A percentile compares a stretch with the other conserved stretches of the same genome.
Conservation (phyloP, 805 yeast species). For the Starmera dryadoides region DNA sequence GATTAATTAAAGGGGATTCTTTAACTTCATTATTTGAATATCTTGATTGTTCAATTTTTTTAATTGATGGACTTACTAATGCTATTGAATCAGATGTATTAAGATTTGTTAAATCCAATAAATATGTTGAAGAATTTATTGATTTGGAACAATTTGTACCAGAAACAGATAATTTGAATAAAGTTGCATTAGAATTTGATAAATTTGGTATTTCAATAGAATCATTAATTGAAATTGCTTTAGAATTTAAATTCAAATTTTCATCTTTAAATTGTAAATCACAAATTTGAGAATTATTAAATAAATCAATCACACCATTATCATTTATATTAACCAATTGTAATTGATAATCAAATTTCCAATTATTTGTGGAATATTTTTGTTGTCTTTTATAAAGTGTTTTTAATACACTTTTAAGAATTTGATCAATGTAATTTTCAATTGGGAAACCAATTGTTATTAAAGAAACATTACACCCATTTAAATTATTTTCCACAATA, state of each 20-base stretch:
- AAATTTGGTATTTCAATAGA: too few relatives aligned
- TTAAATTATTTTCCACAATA: constrained; percentile 6
- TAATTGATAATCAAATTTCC: constrained; percentile 7
- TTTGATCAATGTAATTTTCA: background rate
- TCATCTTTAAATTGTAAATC: background rate
- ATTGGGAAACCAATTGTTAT: constrained; percentile 1
- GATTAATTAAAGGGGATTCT: constrained; percentile 10
- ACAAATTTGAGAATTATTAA: constrained; percentile 1
- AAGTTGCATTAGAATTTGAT: background rate
- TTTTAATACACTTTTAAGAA: background rate
- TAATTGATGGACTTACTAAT: background rate
- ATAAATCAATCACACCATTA: constrained; percentile 8
- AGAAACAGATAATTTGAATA: constrained; percentile 5
- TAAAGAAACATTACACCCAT: constrained; percentile 5
- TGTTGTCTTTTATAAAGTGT: constrained; percentile 1
- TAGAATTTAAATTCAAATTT: background rate
- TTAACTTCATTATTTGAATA: constrained; percentile 9
- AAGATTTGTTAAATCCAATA: constrained; percentile 2
- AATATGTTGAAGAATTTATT: constrained; percentile 6
- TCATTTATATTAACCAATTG: constrained; percentile 8
- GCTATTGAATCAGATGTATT: constrained; percentile 1
- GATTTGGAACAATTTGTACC: constrained; percentile 4
- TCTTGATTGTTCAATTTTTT: constrained; percentile 7
- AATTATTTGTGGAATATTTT: constrained; percentile 5
- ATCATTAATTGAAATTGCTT: background rate